phyloP scores from a whole-genome alignment of 345 rosid genomes.

The Eucalyptus leucophloia region DNA sequence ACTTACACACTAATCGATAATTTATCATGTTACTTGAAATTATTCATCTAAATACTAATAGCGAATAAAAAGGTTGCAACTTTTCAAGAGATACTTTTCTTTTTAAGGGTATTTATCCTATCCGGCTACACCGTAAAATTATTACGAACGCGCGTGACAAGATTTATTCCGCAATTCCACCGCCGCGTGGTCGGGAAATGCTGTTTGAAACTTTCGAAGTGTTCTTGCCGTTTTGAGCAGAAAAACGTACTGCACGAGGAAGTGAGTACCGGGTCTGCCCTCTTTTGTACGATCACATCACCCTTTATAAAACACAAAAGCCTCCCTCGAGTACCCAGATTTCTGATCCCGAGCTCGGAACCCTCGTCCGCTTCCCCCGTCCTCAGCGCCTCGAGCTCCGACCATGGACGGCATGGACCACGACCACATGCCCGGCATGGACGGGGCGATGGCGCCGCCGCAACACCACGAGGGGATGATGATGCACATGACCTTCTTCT shows the following conservation, averaged over 20 bases:
- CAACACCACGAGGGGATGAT: slow-evolving; percentile 11
- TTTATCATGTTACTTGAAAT: background rate
- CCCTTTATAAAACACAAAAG: background rate
- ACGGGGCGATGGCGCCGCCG: background rate
- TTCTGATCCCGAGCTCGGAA: background rate
- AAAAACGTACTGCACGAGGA: background rate
- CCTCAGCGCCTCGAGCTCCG: background rate
- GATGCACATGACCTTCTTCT: slow-evolving; percentile 73
- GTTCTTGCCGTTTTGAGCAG: background rate
- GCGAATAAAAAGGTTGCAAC: background rate
- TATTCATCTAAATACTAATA: background rate
- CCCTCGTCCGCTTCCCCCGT: background rate
- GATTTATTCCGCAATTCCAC: background rate
- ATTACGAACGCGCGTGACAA: background rate
- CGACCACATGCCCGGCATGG: background rate
- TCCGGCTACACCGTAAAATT: background rate
- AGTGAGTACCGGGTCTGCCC: background rate
- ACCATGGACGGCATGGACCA: background rate
- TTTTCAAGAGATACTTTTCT: background rate
- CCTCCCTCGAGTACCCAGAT: background rate
- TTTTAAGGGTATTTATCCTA: background rate
- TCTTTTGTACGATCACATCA: background rate
- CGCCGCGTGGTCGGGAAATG: background rate
- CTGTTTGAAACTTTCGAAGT: background rate
- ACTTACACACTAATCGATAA: background rate